Conservation (phyloP, 257 asterid genomes). For the Lycium barbarum region DNA sequence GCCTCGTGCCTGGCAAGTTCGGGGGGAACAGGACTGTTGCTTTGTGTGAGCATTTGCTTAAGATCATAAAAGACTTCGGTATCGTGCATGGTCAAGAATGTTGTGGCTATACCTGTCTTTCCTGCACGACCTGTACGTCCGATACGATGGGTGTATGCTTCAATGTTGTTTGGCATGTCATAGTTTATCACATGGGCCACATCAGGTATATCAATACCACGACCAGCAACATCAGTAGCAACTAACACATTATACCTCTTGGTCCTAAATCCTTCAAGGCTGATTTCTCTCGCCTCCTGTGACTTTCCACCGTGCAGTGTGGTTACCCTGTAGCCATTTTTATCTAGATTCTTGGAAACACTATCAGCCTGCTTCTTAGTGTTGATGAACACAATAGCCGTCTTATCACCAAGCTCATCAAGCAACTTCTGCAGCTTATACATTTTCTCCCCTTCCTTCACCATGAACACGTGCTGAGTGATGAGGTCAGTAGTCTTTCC, state of each 20-base stretch:
- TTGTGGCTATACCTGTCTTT: constrained; percentile 66
- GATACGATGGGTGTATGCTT: constrained; percentile 32
- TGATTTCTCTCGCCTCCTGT: constrained; percentile 65
- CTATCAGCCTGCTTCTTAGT: constrained; percentile 58
- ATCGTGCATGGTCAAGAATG: constrained; percentile 67
- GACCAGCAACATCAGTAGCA: constrained; percentile 73
- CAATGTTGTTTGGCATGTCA: constrained; percentile 53
- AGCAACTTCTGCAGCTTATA: constrained; percentile 52
- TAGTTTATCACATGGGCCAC: constrained; percentile 68
- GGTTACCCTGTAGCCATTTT: constrained; percentile 58
- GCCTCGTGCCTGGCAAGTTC: constrained; percentile 28
- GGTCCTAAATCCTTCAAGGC: constrained; percentile 66
- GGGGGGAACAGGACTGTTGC: constrained; percentile 42
- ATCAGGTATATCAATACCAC: constrained; percentile 72
- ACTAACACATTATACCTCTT: constrained; percentile 64
- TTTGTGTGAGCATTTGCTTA: constrained; percentile 65
- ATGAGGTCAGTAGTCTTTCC: constrained; percentile 65
- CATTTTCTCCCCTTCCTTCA: constrained; percentile 63
- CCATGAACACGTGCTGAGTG: constrained; percentile 61
- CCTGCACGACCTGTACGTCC: constrained; percentile 35
- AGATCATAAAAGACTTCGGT: constrained; percentile 44
- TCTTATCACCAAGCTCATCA: constrained; percentile 65
- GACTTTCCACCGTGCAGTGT: constrained; percentile 77
- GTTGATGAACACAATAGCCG: constrained; percentile 66
- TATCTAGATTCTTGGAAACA: constrained; percentile 55